A percentile compares a stretch with the other conserved stretches of the same genome.
Evolutionary conservation across 2,329 filamentous ascomycete genomes (phyloP).

Genomic region (Monosporascus sp.): DNA sequence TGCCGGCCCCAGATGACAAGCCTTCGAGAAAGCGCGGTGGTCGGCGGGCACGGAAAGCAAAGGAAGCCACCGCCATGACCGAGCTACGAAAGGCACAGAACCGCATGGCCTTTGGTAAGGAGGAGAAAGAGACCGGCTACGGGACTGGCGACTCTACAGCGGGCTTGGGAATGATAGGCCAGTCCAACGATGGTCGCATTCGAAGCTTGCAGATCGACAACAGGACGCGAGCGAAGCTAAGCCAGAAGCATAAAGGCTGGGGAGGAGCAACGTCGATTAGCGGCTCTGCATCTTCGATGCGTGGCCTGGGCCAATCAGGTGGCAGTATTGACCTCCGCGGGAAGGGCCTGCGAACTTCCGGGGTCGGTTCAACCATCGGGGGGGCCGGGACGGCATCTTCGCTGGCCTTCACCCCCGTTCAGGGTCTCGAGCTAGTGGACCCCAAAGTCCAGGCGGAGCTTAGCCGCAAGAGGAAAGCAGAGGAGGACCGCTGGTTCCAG

Average conservation of each 20-base stretch:
- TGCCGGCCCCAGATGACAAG: conserved; percentile 93
- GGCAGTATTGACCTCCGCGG: conserved; percentile 66
- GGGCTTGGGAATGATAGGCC: conserved; percentile 93
- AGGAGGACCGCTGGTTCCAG: conserved; percentile 95
- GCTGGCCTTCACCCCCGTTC: conserved; percentile 89
- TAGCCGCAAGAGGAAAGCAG: conserved; percentile 84
- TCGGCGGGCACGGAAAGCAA: conserved; percentile 82
- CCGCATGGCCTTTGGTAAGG: conserved; percentile 90
- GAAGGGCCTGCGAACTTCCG: conserved; percentile 73
- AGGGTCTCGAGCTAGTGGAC: conserved; percentile 91
- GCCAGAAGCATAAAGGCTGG: conserved; percentile 95
- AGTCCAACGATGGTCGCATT: conserved; percentile 81
- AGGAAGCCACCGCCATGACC: conserved; percentile 95
- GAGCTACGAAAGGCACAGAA: conserved; percentile 95
- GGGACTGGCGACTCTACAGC: conserved; percentile 79
- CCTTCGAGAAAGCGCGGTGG: conserved; percentile 89
- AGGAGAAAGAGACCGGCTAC: conserved; percentile 90
- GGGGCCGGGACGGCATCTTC: conserved; percentile 74
- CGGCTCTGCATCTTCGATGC: conserved; percentile 74
- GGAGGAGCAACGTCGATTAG: conserved; percentile 62
- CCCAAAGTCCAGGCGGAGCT: conserved; percentile 86
- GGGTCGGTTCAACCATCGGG: conserved; percentile 68
- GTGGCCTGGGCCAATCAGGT: conserved; percentile 65
- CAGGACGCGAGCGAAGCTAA: conserved; percentile 86
- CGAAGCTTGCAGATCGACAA: conserved; percentile 86